Evolutionary conservation across 805 yeast genomes (phyloP).

Genomic region (Nakazawaea holstii): DNA sequence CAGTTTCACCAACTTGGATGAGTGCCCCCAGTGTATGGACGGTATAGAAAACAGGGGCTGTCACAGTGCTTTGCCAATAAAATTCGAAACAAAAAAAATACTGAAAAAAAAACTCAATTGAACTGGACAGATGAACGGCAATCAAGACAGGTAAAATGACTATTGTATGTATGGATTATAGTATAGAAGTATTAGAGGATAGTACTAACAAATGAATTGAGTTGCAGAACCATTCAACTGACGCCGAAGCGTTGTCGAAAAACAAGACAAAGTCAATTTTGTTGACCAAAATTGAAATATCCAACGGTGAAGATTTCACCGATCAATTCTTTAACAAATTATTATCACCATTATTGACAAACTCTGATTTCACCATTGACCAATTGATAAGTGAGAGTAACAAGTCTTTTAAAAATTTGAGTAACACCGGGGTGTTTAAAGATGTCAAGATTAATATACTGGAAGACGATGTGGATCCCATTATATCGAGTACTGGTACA

Average conservation of each 20-base stretch:
- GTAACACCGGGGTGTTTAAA: constrained; percentile 23
- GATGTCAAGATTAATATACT: constrained; percentile 18
- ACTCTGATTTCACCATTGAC: constrained; percentile 33
- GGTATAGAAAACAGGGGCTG: too few relatives aligned
- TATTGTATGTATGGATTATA: too few relatives aligned
- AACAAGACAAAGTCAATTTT: constrained; percentile 1
- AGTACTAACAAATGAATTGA: too few relatives aligned
- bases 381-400: constrained; percentile 29
- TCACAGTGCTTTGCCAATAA: too few relatives aligned
- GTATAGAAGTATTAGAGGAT: too few relatives aligned
- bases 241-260: neutral
- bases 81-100: too few relatives aligned
- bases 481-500: neutral
- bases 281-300: constrained; percentile 23
- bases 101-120: too few relatives aligned
- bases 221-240: neutral
- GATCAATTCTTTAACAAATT: constrained; percentile 38
- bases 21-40: too few relatives aligned
- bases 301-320: constrained; percentile 30
- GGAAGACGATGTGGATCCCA: constrained; percentile 10
- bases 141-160: too few relatives aligned
- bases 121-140: too few relatives aligned
- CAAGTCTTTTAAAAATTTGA: constrained; percentile 16
- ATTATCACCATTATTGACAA: constrained; percentile 35
- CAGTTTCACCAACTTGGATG: too few relatives aligned